phyloP scores from a whole-genome alignment of 306 rosid genomes.

The Coriaria nepalensis region DNA sequence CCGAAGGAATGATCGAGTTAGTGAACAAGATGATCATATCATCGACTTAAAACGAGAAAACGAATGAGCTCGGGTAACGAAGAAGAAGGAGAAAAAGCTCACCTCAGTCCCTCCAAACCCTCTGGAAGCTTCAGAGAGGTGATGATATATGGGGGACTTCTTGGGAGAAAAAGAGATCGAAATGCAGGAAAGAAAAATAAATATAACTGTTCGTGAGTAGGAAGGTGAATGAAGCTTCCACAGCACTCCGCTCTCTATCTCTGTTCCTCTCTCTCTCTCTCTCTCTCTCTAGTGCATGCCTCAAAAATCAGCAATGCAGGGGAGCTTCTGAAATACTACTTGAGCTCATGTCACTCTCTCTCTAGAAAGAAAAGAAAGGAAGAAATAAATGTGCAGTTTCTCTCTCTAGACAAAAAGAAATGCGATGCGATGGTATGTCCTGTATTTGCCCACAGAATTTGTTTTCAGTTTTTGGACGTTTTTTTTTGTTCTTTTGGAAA shows the following conservation, averaged over 20 bases:
- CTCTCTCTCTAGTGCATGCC: slow-evolving; percentile 2
- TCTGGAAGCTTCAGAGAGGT: not conserved
- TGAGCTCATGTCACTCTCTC: slow-evolving; percentile 15
- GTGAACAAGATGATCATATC: not conserved
- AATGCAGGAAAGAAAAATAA: slow-evolving; percentile 3
- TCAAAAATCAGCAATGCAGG: slow-evolving; percentile 16
- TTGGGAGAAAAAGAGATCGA: not conserved
- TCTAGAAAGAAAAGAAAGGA: slow-evolving; percentile 1
- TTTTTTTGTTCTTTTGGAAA: not conserved
- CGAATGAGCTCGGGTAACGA: not conserved
- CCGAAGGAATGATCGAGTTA: not conserved
- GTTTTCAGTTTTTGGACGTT: slow-evolving; percentile 14
- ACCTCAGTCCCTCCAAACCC: slow-evolving; percentile 1
- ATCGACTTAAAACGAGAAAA: slow-evolving; percentile 1
- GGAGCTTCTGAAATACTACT: slow-evolving; percentile 61
- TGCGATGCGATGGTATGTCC: not conserved
- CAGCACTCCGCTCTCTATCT: slow-evolving; percentile 2
- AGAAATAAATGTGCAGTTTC: not conserved
- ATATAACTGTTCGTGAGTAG: not conserved
- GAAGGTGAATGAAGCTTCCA: not conserved
- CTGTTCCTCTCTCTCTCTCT: slow-evolving; percentile 7
- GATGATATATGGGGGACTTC: not conserved
- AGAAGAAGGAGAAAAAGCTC: slow-evolving; percentile 7
- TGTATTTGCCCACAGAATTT: slow-evolving; percentile 44
- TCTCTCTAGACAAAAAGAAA: slow-evolving; percentile 4